A percentile compares a stretch with the other conserved stretches of the same genome.
These are phyloP conservation scores for Prunus fruticosa DNA, from an alignment of 306 rosid species.

Conservation along the genomic window DNA sequence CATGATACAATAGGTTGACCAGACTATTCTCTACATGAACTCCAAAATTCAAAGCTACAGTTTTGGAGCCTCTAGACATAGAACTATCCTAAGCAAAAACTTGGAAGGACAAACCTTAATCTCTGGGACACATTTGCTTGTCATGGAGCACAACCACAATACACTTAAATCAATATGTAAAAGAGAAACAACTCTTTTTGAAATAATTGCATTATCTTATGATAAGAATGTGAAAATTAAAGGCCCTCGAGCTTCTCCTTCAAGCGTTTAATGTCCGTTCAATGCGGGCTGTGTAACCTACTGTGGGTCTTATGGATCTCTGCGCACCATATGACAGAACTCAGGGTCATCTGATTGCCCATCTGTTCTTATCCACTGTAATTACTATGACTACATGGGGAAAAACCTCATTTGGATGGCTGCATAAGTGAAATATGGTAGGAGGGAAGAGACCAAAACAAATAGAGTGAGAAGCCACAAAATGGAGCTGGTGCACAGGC, in stretches of 20 bases:
- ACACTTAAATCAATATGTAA: slow-evolving; percentile 20
- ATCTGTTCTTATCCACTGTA: slow-evolving; percentile 78
- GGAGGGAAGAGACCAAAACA: slow-evolving; percentile 48
- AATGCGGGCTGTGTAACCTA: slow-evolving; percentile 86
- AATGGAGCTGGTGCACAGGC: slow-evolving; percentile 86
- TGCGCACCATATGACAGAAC: slow-evolving; percentile 66
- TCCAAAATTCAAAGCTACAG: not conserved
- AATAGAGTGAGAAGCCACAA: slow-evolving; percentile 78
- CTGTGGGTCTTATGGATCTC: slow-evolving; percentile 66
- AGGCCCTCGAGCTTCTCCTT: slow-evolving; percentile 32
- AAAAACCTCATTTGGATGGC: slow-evolving; percentile 78
- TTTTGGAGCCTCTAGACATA: not conserved
- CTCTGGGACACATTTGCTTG: not conserved
- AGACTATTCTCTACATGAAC: not conserved
- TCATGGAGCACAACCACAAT: not conserved
- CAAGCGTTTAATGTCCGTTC: slow-evolving; percentile 58
- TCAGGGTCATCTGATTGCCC: slow-evolving; percentile 78
- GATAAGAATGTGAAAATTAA: slow-evolving; percentile 13
- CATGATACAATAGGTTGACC: slow-evolving; percentile 7
- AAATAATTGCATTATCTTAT: slow-evolving; percentile 36
- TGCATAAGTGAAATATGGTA: slow-evolving; percentile 64
- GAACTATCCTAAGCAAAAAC: slow-evolving; percentile 6
- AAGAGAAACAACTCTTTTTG: slow-evolving; percentile 25
- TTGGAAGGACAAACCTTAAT: slow-evolving; percentile 15
- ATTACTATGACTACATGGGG: too few relatives aligned